Conservation (phyloP, 2,329 filamentous ascomycete species). For the Colletotrichum sublineola region DNA sequence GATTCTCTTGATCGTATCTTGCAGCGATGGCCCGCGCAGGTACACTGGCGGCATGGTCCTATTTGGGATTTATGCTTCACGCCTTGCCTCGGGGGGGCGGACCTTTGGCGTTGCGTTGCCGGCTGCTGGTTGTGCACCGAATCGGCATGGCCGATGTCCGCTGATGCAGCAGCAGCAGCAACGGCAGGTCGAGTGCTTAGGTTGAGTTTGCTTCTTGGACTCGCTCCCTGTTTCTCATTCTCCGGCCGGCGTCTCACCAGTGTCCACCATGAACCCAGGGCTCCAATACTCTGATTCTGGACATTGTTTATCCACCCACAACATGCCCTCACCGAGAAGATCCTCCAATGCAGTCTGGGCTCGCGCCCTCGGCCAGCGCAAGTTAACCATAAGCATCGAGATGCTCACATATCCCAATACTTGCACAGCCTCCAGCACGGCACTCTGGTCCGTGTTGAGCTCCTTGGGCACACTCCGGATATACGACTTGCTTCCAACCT, state of each 20-base stretch:
- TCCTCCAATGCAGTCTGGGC: constrained; percentile 94
- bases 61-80: neutral
- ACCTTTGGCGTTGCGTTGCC: neutral
- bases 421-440: constrained; percentile 91
- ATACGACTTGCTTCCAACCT: constrained; percentile 86
- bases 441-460: constrained; percentile 92
- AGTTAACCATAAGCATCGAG: constrained; percentile 87
- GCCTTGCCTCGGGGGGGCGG: neutral
- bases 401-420: constrained; percentile 91
- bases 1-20: neutral
- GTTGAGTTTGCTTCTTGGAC: constrained; percentile 44
- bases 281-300: constrained; percentile 96
- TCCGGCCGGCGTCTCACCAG: constrained; percentile 46
- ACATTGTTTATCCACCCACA: constrained; percentile 92
- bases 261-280: constrained; percentile 76
- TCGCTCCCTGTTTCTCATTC: constrained; percentile 31
- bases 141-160: neutral
- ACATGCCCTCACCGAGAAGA: constrained; percentile 86
- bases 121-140: neutral
- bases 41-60: neutral
- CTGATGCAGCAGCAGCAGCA: neutral
- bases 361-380: constrained; percentile 86
- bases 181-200: constrained; percentile 25
- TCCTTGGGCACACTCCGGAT: constrained; percentile 95
- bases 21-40: neutral